Percentiles rank a stretch among this genome's conserved stretches.
Evolutionary conservation across 1,139 yeast species (phyloP).

Genomic region (Debaryomycetaceae sp.): DNA sequence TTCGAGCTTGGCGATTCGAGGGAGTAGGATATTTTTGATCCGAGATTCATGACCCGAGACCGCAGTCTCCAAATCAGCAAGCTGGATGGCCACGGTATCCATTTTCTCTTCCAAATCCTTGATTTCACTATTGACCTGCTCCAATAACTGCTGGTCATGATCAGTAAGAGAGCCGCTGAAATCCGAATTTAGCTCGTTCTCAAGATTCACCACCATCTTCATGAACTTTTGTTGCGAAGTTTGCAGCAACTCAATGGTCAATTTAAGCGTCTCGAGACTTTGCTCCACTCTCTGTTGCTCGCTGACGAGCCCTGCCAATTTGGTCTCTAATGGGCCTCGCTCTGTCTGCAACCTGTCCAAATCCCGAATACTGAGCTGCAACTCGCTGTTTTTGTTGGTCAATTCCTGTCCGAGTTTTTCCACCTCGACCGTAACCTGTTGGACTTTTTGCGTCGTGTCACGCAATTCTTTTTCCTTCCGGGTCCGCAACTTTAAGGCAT

Average conservation of each 20-base stretch:
- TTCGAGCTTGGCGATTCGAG: slow-evolving; percentile 25
- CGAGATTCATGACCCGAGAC: slow-evolving; percentile 48
- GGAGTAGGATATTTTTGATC: slow-evolving; percentile 37
- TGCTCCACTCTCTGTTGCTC: slow-evolving; percentile 33
- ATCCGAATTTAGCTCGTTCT: slow-evolving; percentile 40
- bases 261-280: slow-evolving; percentile 21
- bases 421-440: slow-evolving; percentile 12
- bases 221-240: slow-evolving; percentile 16
- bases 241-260: slow-evolving; percentile 12
- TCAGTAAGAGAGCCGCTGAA: slow-evolving; percentile 44
- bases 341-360: slow-evolving; percentile 23
- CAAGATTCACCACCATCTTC: slow-evolving; percentile 25
- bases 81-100: slow-evolving; percentile 29
- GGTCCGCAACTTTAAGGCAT: slow-evolving; percentile 48
- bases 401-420: slow-evolving; percentile 17
- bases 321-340: slow-evolving; percentile 34
- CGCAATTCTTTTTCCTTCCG: slow-evolving; percentile 39
- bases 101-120: slow-evolving; percentile 29
- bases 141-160: slow-evolving; percentile 27
- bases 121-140: slow-evolving; percentile 26
- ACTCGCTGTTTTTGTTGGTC: slow-evolving; percentile 26
- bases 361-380: slow-evolving; percentile 33
- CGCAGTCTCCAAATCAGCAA: slow-evolving; percentile 40
- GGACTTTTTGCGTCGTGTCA: slow-evolving; percentile 20
- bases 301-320: slow-evolving; percentile 29